Evolutionary conservation across 768 basidiomycete species (phyloP).

Genomic region (Trametes sanguinea): DNA sequence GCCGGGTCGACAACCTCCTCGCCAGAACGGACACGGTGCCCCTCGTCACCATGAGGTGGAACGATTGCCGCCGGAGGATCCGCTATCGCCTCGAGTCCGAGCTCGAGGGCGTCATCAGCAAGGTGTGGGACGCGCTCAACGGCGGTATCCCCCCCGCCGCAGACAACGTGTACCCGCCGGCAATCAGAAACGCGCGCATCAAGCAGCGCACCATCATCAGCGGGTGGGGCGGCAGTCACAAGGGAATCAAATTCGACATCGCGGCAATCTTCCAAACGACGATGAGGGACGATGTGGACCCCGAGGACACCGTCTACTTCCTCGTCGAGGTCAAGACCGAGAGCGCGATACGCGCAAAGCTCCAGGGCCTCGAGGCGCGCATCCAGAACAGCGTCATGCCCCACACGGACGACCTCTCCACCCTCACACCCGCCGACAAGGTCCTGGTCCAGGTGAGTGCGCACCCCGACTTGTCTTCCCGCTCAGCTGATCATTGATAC

Average conservation of each 20-base stretch:
- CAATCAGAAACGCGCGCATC: neutral
- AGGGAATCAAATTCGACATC: neutral
- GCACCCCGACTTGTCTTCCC: too few relatives aligned
- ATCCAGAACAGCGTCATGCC: neutral
- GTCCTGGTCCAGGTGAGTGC: neutral
- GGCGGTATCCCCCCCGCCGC: neutral
- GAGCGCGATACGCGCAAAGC: neutral
- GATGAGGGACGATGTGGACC: neutral
- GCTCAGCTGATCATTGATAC: too few relatives aligned
- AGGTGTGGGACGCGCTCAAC: neutral
- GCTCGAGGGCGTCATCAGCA: neutral
- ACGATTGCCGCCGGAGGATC: too few relatives aligned
- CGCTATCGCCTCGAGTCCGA: neutral
- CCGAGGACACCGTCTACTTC: neutral
- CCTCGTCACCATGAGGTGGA: too few relatives aligned
- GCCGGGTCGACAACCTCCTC: too few relatives aligned
- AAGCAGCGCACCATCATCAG: neutral
- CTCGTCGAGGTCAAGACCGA: conserved; percentile 1
- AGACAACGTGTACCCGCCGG: neutral
- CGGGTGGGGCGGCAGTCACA: neutral
- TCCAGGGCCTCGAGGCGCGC: neutral
- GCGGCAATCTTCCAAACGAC: neutral
- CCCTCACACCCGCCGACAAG: neutral
- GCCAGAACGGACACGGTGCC: too few relatives aligned
- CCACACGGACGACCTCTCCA: neutral